Evolutionary conservation across 2,329 filamentous ascomycete genomes (phyloP).

Genomic region (Fusarium goolgardi): DNA sequence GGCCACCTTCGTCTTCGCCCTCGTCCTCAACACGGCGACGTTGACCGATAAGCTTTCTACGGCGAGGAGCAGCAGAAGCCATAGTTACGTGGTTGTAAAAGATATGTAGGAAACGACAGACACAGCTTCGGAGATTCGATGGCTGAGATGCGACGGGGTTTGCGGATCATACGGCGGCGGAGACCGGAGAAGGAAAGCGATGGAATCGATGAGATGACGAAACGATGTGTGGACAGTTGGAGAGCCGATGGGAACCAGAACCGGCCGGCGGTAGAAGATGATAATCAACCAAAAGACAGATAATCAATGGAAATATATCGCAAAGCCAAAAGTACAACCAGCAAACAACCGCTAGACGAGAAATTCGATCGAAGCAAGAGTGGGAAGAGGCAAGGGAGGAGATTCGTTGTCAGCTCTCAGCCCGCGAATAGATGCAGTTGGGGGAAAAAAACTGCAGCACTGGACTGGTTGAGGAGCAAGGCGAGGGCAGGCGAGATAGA

Average conservation of each 20-base stretch:
- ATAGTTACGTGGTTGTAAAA: constrained; percentile 48
- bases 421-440: constrained; percentile 38
- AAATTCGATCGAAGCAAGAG: constrained; percentile 36
- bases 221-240: constrained; percentile 38
- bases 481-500: constrained; percentile 34
- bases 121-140: constrained; percentile 48
- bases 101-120: constrained; percentile 48
- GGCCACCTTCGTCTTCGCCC: constrained; percentile 73
- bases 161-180: constrained; percentile 48
- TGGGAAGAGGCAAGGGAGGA: constrained; percentile 33
- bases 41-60: constrained; percentile 74
- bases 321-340: constrained; percentile 37
- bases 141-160: constrained; percentile 43
- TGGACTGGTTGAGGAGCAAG: constrained; percentile 19
- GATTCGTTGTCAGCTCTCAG: constrained; percentile 43
- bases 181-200: constrained; percentile 31
- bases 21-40: constrained; percentile 77
- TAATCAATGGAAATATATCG: constrained; percentile 34
- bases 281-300: constrained; percentile 39
- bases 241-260: constrained; percentile 36
- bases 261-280: constrained; percentile 45
- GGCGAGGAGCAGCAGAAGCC: constrained; percentile 59
- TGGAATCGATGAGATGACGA: constrained; percentile 30
- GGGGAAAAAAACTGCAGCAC: constrained; percentile 35
- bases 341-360: constrained; percentile 45